Base-by-base conservation (phyloP, 805 yeast genomes). In the Maudiozyma turicensis region DNA sequence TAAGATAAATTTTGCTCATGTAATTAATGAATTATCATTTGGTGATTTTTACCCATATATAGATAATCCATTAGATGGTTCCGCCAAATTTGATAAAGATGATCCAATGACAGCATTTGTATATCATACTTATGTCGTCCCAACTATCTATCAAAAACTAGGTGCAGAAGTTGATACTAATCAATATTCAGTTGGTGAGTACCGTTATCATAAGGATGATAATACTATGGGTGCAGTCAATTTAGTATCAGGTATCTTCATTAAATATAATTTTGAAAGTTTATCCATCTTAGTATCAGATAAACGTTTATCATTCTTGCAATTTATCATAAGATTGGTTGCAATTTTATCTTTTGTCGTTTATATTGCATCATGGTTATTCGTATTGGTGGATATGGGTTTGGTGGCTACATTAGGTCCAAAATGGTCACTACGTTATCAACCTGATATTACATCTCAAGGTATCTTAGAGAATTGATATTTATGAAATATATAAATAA, bases 201-300 rank as follows among this genome's bases (percentile, higher is more conserved):
- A 70, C 40, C 77, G 74, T 50, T 65, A 59, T 33, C 39, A 44
- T 31, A 52, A 50, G 14, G 50, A 54, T 42, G 54, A 56, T 13
- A 48, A 51, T 14, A 26, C 42, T 2, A 41, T 43, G 13, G 30
- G 33, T 13, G 46, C 41, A 14, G 40, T 53, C 33, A 50, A 50
- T 10, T 67, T 67, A 28, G 63, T 76, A 5, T 95, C 97, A 4
- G 97, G 96, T 0, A 81, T 91, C 29, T 85, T 77, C 59, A 78
- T 93, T 70, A 78, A 76, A 49, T 91, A 90, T 64, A 88, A 88
- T 55, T 88, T 93, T 63, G 98, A 93, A 59, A 91, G 97, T 4
- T 78, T 93, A 41, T 76, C 81, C 43, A 73, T 93, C 56, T 66
- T 77, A 3, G 74, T 89, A 20, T 73, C 72, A 29, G 97, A 91